Conservation (phyloP, 2,329 filamentous ascomycete genomes). For the Pseudogymnoascus sp. region DNA sequence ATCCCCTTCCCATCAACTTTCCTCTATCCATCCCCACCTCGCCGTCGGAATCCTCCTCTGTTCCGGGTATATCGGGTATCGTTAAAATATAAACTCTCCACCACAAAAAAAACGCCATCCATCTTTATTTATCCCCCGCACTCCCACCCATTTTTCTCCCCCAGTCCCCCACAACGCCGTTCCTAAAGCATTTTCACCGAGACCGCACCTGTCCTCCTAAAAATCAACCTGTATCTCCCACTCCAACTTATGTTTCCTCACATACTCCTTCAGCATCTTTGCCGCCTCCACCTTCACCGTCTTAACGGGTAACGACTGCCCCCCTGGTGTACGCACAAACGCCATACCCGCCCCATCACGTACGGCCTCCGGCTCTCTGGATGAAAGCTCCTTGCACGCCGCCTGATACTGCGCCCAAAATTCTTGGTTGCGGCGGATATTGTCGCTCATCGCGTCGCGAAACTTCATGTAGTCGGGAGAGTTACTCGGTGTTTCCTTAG, state of each 20-base stretch:
- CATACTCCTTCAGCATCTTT: slow-evolving; percentile 3
- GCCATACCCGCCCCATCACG: neutral
- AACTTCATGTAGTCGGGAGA: neutral
- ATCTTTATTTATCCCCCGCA: neutral
- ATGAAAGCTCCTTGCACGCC: neutral
- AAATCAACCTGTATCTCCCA: slow-evolving; percentile 8
- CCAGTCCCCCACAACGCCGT: neutral
- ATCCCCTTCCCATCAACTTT: neutral
- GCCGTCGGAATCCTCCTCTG: slow-evolving; percentile 4
- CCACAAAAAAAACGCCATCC: slow-evolving; percentile 9
- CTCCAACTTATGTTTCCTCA: neutral
- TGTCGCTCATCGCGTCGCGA: neutral
- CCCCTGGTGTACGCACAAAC: neutral
- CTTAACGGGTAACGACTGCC: neutral
- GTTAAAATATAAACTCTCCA: slow-evolving; percentile 3
- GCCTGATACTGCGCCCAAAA: neutral
- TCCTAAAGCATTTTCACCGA: neutral
- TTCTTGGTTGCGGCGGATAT: neutral
- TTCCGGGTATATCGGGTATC: slow-evolving; percentile 8
- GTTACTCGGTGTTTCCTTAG: neutral
- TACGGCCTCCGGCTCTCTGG: neutral
- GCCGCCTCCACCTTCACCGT: neutral
- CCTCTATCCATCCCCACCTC: neutral
- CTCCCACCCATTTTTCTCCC: neutral
- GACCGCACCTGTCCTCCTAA: neutral